Evolutionary conservation across 139 green algal species (phyloP).

Genomic region (Nannochloris sp.): DNA sequence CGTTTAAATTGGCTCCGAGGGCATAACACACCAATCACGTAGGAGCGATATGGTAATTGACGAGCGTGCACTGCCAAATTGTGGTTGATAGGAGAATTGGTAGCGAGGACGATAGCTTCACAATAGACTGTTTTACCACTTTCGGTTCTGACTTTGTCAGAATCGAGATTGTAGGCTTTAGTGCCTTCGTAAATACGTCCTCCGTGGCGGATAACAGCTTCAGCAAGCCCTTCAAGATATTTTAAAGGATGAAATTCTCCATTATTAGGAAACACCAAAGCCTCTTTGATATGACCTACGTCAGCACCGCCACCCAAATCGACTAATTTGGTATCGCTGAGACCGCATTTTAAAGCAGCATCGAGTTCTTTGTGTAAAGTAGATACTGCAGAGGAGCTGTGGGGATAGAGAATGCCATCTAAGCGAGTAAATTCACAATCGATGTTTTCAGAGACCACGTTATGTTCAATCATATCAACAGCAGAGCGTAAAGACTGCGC

Average conservation of each 20-base stretch:
- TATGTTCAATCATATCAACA: constrained; percentile 48
- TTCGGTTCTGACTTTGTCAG: constrained; percentile 23
- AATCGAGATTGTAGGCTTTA: constrained; percentile 6
- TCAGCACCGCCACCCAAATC: constrained; percentile 25
- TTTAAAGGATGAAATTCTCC: constrained; percentile 53
- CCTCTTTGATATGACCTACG: constrained; percentile 23
- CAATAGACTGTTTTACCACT: constrained; percentile 21
- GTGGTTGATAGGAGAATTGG: constrained; percentile 55
- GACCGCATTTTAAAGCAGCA: constrained; percentile 19
- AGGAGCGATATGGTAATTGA: constrained; percentile 42
- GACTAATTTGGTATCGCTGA: constrained; percentile 31
- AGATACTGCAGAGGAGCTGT: constrained; percentile 14
- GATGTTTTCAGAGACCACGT: constrained; percentile 33
- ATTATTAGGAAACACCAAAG: constrained; percentile 25
- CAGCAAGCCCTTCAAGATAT: constrained; percentile 47
- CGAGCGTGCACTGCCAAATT: constrained; percentile 61
- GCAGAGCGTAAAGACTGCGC: constrained; percentile 36
- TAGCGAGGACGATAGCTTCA: constrained; percentile 49
- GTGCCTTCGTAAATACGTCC: constrained; percentile 53
- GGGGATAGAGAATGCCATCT: constrained; percentile 47
- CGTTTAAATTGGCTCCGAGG: constrained; percentile 24
- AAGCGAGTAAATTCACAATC: constrained; percentile 44
- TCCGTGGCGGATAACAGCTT: constrained; percentile 28
- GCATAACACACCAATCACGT: constrained; percentile 41
- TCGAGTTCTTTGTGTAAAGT: constrained; percentile 44